A percentile compares a stretch with the other conserved stretches of the same genome.
These are phyloP conservation scores for Pisolithus tinctorius DNA, from an alignment of 768 basidiomycete species.

Conservation along the genomic window DNA sequence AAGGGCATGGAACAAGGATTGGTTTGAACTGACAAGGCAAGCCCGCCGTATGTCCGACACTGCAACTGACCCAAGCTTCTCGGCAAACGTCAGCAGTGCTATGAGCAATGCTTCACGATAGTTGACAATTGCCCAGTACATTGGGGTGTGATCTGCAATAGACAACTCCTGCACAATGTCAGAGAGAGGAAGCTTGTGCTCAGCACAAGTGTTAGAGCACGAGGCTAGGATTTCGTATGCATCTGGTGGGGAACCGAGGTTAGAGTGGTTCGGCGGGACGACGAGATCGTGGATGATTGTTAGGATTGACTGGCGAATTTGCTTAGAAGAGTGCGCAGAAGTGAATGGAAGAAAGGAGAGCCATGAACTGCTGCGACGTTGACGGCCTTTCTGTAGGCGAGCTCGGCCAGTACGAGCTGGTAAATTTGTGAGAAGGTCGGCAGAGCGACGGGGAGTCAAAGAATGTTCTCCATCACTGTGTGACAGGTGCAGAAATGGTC, in stretches of 20 bases:
- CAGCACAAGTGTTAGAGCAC: conserved; percentile 52
- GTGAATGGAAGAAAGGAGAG: conserved; percentile 22
- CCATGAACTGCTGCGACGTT: conserved; percentile 19
- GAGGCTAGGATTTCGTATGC: conserved; percentile 45
- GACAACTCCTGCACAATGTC: conserved; percentile 20
- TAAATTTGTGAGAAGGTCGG: neutral
- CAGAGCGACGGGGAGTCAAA: neutral
- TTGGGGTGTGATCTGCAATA: conserved; percentile 20
- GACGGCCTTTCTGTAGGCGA: neutral
- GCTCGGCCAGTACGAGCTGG: neutral
- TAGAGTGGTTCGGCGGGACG: conserved; percentile 1
- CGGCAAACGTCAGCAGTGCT: conserved; percentile 46
- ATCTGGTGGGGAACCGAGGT: neutral
- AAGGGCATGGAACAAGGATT: conserved; percentile 22
- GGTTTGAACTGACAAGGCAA: conserved; percentile 39
- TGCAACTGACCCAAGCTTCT: conserved; percentile 34
- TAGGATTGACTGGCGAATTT: conserved; percentile 46
- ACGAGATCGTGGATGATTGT: conserved; percentile 50
- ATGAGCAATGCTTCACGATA: conserved; percentile 38
- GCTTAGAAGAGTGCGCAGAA: conserved; percentile 29
- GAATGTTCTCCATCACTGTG: neutral
- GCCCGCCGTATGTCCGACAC: conserved; percentile 60
- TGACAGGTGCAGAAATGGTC: neutral
- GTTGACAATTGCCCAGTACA: conserved; percentile 26
- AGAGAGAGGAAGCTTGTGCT: conserved; percentile 38